Percentiles rank a stretch among this genome's conserved stretches.
Conservation (phyloP, 257 asterid genomes). For the Fraxinus cuspidata region DNA sequence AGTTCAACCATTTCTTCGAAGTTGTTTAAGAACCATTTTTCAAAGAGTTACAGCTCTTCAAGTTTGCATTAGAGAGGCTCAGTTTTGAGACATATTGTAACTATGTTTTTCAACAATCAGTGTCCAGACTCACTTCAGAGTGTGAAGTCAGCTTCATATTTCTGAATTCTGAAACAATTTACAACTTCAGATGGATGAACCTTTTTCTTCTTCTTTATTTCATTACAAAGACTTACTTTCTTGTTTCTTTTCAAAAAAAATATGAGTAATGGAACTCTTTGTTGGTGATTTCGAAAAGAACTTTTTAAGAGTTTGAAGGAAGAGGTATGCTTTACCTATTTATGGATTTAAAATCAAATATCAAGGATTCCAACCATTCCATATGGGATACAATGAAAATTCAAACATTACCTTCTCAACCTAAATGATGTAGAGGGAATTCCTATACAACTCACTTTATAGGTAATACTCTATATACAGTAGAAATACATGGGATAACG, state of each 20-base stretch:
- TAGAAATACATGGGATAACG: neutral
- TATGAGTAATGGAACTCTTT: neutral
- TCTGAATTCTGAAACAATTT: neutral
- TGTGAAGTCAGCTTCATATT: neutral
- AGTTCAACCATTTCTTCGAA: neutral
- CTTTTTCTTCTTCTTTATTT: neutral
- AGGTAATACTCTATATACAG: neutral
- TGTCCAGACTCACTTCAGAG: neutral
- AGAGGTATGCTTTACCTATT: neutral
- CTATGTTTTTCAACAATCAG: neutral
- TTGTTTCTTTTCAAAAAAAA: neutral
- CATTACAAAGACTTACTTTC: neutral
- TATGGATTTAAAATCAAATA: neutral
- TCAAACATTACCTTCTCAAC: neutral
- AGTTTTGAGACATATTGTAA: neutral
- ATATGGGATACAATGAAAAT: neutral
- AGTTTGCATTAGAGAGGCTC: neutral
- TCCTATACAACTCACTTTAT: neutral
- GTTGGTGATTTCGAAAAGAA: neutral
- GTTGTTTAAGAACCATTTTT: neutral
- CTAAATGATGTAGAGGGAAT: neutral
- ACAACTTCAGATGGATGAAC: neutral
- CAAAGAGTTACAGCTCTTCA: neutral
- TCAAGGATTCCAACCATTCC: neutral
- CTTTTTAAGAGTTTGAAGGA: conserved; percentile 1